Evolutionary conservation across 495 filamentous ascomycete species (phyloP), one percentile per base, ranked within the genome.

Genomic region (Xylaria curta): DNA sequence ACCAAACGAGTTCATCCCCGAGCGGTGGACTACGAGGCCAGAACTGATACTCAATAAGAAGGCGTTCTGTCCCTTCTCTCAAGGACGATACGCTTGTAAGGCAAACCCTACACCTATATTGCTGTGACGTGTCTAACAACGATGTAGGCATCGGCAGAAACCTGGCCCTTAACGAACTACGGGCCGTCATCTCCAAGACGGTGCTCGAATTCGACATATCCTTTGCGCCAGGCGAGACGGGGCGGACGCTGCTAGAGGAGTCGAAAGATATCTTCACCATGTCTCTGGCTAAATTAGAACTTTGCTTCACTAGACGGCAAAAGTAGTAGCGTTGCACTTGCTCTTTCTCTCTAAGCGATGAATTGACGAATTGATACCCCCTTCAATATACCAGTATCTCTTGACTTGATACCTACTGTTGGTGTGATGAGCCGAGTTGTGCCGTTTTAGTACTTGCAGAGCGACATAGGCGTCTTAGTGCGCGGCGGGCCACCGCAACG

Each of bases 1-100:
- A 4, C 79, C 83, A 0, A 65, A 78, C 7, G 79, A 82, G 40
- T 87, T 86, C 58, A 70, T 82, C 26, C 82, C 84, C 0, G 83
- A 87, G 69, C 76, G 84, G 9, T 87, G 82, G 82, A 82, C 77
- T 4, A 75, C 77, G 4, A 26, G 70, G n/a, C 79, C 78, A 0
- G 78, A 84, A 21, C 68, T 84, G 24, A 65, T 83, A 13, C 80
- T 74, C 33, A 78, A 84, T 26, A 59, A 68, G 26, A 75, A 76
- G 28, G 78, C 72, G 1, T 84, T 79, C 60, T 74, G 76, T 4
- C 80, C 83, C 1, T 85, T 85, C 62, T 70, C 68, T 1, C 46
- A 38, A 21, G 68, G 68, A 10, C 68, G 58, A 51, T 70, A 49
- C 53, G 68, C 68, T 38, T 70, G 68, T 63, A 63, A 70, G 68